A percentile compares a stretch with the other conserved stretches of the same genome.
These are phyloP conservation scores for Glebionis coronaria DNA, from an alignment of 129 eudicot genomes.

Conservation along the genomic window DNA sequence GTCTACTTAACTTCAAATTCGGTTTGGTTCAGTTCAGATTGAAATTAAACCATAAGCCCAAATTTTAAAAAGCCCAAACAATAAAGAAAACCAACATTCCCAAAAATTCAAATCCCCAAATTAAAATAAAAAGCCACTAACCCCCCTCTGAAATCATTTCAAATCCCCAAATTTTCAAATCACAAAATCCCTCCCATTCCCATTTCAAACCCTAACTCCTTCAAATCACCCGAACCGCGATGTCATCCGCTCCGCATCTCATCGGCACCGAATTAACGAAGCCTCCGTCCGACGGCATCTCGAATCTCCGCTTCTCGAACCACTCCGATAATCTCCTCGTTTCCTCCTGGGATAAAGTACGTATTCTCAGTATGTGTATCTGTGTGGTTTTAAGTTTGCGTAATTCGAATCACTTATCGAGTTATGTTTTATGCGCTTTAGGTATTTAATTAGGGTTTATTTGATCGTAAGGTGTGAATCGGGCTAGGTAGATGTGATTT, in stretches of 20 bases:
- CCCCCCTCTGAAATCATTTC: too few species aligned
- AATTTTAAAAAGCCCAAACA: too few species aligned
- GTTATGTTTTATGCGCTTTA: not conserved
- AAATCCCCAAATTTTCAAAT: too few species aligned
- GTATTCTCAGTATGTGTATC: not conserved
- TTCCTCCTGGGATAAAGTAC: slow-evolving; percentile 95
- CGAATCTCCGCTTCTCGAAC: slow-evolving; percentile 84
- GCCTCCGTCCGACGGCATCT: slow-evolving; percentile 86
- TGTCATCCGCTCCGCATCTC: slow-evolving; percentile 52
- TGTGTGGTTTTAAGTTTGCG: not conserved
- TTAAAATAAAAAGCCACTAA: too few species aligned
- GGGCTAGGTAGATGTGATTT: not conserved
- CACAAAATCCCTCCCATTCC: too few species aligned
- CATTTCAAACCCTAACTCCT: slow-evolving; percentile 5
- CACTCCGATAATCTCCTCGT: slow-evolving; percentile 86
- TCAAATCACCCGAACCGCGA: not conserved
- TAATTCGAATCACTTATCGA: not conserved
- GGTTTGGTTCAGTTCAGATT: too few species aligned
- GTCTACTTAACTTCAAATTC: too few species aligned
- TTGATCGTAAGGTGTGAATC: not conserved
- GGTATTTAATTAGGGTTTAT: not conserved
- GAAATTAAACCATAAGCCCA: too few species aligned
- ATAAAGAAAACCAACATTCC: too few species aligned
- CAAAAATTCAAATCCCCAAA: too few species aligned
- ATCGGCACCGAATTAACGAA: slow-evolving; percentile 68